Percentiles rank a stretch among this genome's conserved stretches.
Evolutionary conservation across 805 yeast species (phyloP).

Genomic region (Metschnikowia picachoensis): DNA sequence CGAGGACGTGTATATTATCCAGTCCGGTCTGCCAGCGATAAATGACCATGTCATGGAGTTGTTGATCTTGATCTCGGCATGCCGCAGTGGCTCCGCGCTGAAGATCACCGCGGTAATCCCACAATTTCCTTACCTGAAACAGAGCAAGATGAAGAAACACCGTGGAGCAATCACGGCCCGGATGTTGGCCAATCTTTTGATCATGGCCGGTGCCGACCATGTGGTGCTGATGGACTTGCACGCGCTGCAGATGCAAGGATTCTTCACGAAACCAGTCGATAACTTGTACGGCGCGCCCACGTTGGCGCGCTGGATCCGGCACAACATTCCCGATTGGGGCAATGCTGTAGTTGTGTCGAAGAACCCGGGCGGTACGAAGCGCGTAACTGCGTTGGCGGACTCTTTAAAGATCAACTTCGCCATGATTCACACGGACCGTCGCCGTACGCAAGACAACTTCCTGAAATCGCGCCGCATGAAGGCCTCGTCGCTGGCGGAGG

Average conservation of each 20-base stretch:
- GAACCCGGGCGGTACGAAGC: slow-evolving; percentile 97
- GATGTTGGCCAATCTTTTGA: slow-evolving; percentile 89
- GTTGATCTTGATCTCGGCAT: slow-evolving; percentile 87
- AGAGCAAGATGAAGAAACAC: slow-evolving; percentile 97
- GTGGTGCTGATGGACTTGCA: slow-evolving; percentile 95
- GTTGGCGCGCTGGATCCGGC: slow-evolving; percentile 92
- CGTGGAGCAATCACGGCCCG: slow-evolving; percentile 98
- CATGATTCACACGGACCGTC: slow-evolving; percentile 97
- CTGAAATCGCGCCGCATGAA: slow-evolving; percentile 40
- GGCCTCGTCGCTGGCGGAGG: slow-evolving; percentile 31
- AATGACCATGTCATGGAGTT: slow-evolving; percentile 97
- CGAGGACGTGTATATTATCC: slow-evolving; percentile 88
- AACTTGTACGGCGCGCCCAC: slow-evolving; percentile 96
- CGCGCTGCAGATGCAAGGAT: slow-evolving; percentile 99
- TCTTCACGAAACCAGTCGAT: slow-evolving; percentile 95
- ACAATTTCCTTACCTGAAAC: slow-evolving; percentile 90
- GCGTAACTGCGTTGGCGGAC: slow-evolving; percentile 98
- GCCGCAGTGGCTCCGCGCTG: slow-evolving; percentile 97
- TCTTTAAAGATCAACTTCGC: slow-evolving; percentile 93
- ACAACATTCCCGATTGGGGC: slow-evolving; percentile 78
- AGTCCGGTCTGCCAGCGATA: slow-evolving; percentile 80
- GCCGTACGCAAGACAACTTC: slow-evolving; percentile 73
- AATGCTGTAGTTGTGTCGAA: slow-evolving; percentile 96
- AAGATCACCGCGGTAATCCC: slow-evolving; percentile 97
- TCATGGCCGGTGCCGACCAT: slow-evolving; percentile 99